Percentiles rank a stretch among this genome's conserved stretches.
Evolutionary conservation across 441 rosid genomes (phyloP).

Genomic region (Erodium trifolium): DNA sequence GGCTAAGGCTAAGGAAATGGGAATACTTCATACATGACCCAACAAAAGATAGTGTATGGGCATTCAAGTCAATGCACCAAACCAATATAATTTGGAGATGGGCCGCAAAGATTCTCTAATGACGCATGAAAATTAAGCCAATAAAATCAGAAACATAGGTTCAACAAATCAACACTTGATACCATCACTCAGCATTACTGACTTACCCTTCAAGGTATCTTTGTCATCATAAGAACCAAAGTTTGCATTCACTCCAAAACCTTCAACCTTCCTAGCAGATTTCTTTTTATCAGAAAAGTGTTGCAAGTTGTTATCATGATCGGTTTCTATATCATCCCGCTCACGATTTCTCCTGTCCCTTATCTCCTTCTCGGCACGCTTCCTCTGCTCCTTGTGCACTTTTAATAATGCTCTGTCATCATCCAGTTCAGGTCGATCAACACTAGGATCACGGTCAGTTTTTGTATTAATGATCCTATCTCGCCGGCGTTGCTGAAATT

Average conservation of each 20-base stretch:
- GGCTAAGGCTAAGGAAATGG: background rate
- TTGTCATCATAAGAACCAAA: slow-evolving; percentile 63
- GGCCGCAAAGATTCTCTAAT: background rate
- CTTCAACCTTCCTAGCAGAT: slow-evolving; percentile 34
- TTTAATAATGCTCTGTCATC: slow-evolving; percentile 42
- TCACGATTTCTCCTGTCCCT: slow-evolving; percentile 43
- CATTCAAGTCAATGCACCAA: background rate
- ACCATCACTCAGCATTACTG: slow-evolving; percentile 11
- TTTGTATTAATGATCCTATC: slow-evolving; percentile 44
- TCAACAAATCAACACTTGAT: background rate
- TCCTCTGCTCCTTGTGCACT: slow-evolving; percentile 60
- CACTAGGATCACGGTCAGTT: slow-evolving; percentile 49
- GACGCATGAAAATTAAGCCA: background rate
- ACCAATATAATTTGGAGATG: background rate
- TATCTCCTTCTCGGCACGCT: slow-evolving; percentile 56
- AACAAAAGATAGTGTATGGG: background rate
- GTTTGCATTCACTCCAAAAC: slow-evolving; percentile 37
- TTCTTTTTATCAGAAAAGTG: slow-evolving; percentile 44
- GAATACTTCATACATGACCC: background rate
- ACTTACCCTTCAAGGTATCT: slow-evolving; percentile 52
- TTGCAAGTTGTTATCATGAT: slow-evolving; percentile 52
- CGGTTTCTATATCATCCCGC: slow-evolving; percentile 49
- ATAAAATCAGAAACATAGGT: background rate
- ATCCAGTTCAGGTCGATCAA: slow-evolving; percentile 53
- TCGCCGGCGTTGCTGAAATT: slow-evolving; percentile 41